A percentile compares a stretch with the other conserved stretches of the same genome.
phyloP scores from a whole-genome alignment of 768 basidiomycete genomes.

The Amanita molliuscula region DNA sequence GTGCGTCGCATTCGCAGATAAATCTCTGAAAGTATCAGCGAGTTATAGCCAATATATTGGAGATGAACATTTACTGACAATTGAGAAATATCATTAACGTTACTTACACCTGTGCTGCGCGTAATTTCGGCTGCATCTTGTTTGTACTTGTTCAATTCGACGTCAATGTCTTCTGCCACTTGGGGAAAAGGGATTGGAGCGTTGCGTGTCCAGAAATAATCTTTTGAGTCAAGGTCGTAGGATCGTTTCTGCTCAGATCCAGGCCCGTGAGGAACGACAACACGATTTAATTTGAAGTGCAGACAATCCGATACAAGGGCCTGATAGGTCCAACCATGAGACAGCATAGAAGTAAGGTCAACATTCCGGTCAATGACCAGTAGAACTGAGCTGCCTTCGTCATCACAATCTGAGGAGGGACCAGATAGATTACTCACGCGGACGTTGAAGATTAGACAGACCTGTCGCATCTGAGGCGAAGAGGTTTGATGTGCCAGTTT shows the following conservation, averaged over 20 bases:
- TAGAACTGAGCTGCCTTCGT: slow-evolving; percentile 47
- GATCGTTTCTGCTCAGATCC: slow-evolving; percentile 55
- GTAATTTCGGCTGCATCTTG: slow-evolving; percentile 96
- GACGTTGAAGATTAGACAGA: slow-evolving; percentile 78
- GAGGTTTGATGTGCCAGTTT: slow-evolving; percentile 35
- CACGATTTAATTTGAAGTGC: slow-evolving; percentile 93
- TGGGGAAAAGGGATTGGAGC: slow-evolving; percentile 96
- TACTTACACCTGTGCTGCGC: slow-evolving; percentile 89
- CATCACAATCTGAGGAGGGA: slow-evolving; percentile 2
- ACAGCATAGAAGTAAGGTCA: slow-evolving; percentile 86
- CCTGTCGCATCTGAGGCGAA: slow-evolving; percentile 78
- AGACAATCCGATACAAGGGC: slow-evolving; percentile 96
- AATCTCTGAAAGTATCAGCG: slow-evolving; percentile 43
- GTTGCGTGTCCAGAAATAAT: slow-evolving; percentile 98
- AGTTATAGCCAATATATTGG: background rate
- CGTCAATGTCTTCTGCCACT: slow-evolving; percentile 95
- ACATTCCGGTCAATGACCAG: slow-evolving; percentile 92
- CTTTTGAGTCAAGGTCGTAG: slow-evolving; percentile 95
- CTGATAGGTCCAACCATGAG: slow-evolving; percentile 99
- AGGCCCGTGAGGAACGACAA: slow-evolving; percentile 60
- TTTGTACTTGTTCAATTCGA: slow-evolving; percentile 86
- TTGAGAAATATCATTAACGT: slow-evolving; percentile 91
- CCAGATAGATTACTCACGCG: slow-evolving; percentile 41
- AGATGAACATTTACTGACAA: slow-evolving; percentile 42
- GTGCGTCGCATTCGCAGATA: slow-evolving; percentile 88